phyloP scores from a whole-genome alignment of 78 protist species.

The Protostelium mycophagum region DNA sequence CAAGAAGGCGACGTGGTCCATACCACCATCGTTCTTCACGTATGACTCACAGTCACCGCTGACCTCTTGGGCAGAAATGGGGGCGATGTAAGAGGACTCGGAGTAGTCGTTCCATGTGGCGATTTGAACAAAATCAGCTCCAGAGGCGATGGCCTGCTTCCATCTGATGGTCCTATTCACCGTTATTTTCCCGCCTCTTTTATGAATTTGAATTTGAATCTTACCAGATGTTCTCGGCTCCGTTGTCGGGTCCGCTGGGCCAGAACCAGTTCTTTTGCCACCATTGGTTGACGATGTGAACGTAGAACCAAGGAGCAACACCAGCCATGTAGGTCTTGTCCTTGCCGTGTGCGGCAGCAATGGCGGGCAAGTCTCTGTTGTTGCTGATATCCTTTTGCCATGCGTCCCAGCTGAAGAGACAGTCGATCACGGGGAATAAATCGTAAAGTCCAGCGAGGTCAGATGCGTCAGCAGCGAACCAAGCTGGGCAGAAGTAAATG shows the following conservation, averaged over 20 bases:
- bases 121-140: not conserved
- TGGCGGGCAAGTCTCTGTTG: not conserved
- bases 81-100: not conserved
- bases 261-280: not conserved
- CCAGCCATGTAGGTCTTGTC: not conserved
- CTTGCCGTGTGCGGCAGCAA: not conserved
- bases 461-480: too few relatives aligned
- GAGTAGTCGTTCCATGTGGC: not conserved
- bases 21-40: not conserved
- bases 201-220: too few relatives aligned
- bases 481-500: not conserved
- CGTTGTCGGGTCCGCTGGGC: not conserved
- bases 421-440: not conserved
- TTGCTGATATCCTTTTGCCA: not conserved
- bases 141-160: not conserved
- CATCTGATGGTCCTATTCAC: not conserved
- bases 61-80: not conserved
- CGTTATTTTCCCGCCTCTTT: too few relatives aligned
- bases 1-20: not conserved
- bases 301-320: not conserved
- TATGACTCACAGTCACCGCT: not conserved
- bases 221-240: not conserved
- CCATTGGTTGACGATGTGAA: not conserved
- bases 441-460: not conserved
- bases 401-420: not conserved